These are phyloP conservation scores for Kodamaea sp. DNA, from an alignment of 1,139 yeast species.

Conservation along the genomic window DNA sequence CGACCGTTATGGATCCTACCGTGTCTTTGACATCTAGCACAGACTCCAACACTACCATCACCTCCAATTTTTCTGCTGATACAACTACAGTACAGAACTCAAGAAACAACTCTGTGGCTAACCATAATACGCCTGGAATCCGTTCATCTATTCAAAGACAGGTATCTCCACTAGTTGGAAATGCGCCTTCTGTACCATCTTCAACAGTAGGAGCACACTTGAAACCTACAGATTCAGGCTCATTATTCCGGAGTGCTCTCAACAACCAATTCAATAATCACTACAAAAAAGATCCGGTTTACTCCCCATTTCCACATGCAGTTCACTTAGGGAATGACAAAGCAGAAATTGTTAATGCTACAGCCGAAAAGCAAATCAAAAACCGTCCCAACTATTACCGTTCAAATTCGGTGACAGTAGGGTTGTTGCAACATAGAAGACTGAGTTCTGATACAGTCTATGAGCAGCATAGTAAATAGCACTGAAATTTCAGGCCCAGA, in stretches of 20 bases:
- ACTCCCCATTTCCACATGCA: conserved; percentile 42
- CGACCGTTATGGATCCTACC: conserved; percentile 7
- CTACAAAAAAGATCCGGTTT: conserved; percentile 44
- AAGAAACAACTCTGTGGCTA: background rate
- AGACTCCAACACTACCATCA: conserved; percentile 25
- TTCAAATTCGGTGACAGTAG: conserved; percentile 46
- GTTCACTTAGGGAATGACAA: conserved; percentile 41
- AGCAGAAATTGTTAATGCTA: conserved; percentile 26
- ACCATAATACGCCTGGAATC: background rate
- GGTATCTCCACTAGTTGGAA: conserved; percentile 22
- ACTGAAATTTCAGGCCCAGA: too few species aligned
- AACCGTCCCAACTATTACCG: conserved; percentile 34
- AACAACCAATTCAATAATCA: conserved; percentile 42
- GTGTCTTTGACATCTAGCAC: conserved; percentile 16
- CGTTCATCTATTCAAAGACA: background rate
- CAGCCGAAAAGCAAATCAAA: conserved; percentile 20
- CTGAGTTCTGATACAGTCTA: conserved; percentile 4
- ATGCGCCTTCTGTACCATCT: conserved; percentile 27
- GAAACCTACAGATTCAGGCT: conserved; percentile 5
- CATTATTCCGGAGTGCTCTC: conserved; percentile 6
- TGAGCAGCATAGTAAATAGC: too few species aligned
- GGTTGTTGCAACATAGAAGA: conserved; percentile 33
- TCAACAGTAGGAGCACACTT: conserved; percentile 26
- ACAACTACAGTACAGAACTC: too few species aligned
- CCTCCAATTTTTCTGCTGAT: conserved; percentile 11